Evolutionary conservation across 306 rosid species (phyloP).

Genomic region (Prunus davidiana): DNA sequence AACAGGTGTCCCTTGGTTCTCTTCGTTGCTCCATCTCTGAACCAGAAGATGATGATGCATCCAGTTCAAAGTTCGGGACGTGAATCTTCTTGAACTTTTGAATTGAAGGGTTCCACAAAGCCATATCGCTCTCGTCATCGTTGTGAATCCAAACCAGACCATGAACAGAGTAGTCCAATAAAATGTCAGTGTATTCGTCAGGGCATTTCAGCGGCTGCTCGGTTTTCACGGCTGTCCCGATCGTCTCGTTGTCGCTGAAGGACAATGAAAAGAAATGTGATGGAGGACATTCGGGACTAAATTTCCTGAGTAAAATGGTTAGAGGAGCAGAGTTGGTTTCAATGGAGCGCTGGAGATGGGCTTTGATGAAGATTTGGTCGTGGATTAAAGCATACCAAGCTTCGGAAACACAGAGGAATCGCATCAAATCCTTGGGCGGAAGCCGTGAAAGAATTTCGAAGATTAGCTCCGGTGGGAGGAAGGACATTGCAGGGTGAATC

Average conservation of each 20-base stretch:
- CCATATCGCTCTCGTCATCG: background rate
- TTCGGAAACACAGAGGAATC: background rate
- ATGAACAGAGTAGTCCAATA: background rate
- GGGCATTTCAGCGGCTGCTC: background rate
- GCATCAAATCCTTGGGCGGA: background rate
- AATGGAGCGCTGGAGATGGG: background rate
- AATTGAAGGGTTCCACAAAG: conserved; percentile 1
- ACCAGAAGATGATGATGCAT: no score
- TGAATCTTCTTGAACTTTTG: background rate
- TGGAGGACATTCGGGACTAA: no score
- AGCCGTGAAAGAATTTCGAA: background rate
- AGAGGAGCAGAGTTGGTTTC: background rate
- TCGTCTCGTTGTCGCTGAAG: background rate
- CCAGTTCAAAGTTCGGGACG: background rate
- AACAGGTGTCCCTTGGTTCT: no score
- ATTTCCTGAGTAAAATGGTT: background rate
- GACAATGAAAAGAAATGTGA: background rate
- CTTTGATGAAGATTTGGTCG: background rate
- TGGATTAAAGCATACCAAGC: background rate
- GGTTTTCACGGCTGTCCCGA: background rate
- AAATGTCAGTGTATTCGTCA: background rate
- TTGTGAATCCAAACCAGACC: background rate
- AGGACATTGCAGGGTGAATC: background rate
- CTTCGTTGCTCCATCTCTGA: no score
- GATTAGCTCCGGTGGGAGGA: background rate